Base-by-base conservation (phyloP, 116 monocot genomes). In the Phalaenopsis hybrid region DNA sequence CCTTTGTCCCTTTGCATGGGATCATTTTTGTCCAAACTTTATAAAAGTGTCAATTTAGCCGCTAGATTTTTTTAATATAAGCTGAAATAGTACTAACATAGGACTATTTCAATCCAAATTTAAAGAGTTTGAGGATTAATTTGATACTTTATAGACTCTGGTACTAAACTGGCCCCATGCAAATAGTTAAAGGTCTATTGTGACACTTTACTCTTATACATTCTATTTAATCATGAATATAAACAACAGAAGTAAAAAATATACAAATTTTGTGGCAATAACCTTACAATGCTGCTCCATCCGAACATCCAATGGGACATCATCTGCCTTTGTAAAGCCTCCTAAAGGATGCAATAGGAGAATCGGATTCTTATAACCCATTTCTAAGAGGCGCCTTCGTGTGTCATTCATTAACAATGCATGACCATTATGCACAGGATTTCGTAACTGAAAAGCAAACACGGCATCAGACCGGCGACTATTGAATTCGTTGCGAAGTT, bases 251-350 rank as follows among this genome's bases (percentile, higher is more conserved):
- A 77, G 16, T 45, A 6, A 4, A 28, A 44, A 77, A 13, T 13
- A 3, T 21, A 45, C 8, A 45, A 79, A 51, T 41, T 31, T 52
- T 46, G 16, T 18, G 21, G 41, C 75, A 44, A 82, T 78, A 12
- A 98, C 97, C 95, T 99, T 99, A 80, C 87, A 92, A 72, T 98
- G 98, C 78, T 98, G 99, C 83, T 99, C 95, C 99, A 99, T 99
- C 59, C 99, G 79, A 28, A 99, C 95, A 88, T 84, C 87, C 79
- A 99, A 83, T 45, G 99, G 99, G 1, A 99, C 95, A 88, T 99
- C 99, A 87, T 99, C 99, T 61, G 90, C 93, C 83, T 99, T 99
- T 16, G 89, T 95, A 81, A 90, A 99, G 83, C 95, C 99, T 34
- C 99, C 99, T 44, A 99, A 86, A 81, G 99, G 99, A 86, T 99